phyloP scores from a whole-genome alignment of 805 yeast genomes.

The Tetrapisispora arboricola region DNA sequence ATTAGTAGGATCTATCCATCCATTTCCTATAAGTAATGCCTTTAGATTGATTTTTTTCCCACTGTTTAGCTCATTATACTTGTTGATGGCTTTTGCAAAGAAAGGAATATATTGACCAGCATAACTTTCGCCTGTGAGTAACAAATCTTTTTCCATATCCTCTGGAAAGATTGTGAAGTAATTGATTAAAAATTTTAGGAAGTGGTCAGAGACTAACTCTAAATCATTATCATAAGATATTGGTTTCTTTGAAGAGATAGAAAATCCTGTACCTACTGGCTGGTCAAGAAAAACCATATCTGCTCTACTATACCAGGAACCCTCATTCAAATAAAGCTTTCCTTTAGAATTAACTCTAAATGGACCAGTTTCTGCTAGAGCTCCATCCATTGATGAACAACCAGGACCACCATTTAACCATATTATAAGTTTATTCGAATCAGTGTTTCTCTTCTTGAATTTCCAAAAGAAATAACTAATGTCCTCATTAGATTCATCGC shows the following conservation, averaged over 20 bases:
- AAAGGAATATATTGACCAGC: slow-evolving; percentile 97
- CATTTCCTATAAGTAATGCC: slow-evolving; percentile 79
- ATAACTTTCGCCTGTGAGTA: slow-evolving; percentile 88
- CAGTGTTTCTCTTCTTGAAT: slow-evolving; percentile 29
- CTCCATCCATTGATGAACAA: slow-evolving; percentile 97
- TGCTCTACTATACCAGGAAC: slow-evolving; percentile 75
- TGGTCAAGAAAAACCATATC: slow-evolving; percentile 85
- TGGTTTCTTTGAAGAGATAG: slow-evolving; percentile 39
- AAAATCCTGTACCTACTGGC: slow-evolving; percentile 90
- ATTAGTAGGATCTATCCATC: slow-evolving; percentile 83
- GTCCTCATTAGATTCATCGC: slow-evolving; percentile 36
- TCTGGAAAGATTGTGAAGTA: slow-evolving; percentile 69
- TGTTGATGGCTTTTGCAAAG: slow-evolving; percentile 54
- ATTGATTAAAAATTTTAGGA: slow-evolving; percentile 52
- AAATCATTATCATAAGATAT: slow-evolving; percentile 38
- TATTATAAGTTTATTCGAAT: slow-evolving; percentile 38
- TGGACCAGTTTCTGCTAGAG: slow-evolving; percentile 87
- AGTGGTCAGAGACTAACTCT: slow-evolving; percentile 47
- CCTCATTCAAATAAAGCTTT: slow-evolving; percentile 46
- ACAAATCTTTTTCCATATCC: slow-evolving; percentile 50
- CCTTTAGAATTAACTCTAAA: slow-evolving; percentile 46
- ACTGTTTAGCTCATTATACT: slow-evolving; percentile 30
- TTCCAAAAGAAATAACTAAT: slow-evolving; percentile 68
- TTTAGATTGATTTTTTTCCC: slow-evolving; percentile 34
- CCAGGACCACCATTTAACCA: slow-evolving; percentile 99